Evolutionary conservation across 2,329 filamentous ascomycete species (phyloP), one percentile per base, ranked within the genome.

Genomic region (Tolypocladium tropicale): DNA sequence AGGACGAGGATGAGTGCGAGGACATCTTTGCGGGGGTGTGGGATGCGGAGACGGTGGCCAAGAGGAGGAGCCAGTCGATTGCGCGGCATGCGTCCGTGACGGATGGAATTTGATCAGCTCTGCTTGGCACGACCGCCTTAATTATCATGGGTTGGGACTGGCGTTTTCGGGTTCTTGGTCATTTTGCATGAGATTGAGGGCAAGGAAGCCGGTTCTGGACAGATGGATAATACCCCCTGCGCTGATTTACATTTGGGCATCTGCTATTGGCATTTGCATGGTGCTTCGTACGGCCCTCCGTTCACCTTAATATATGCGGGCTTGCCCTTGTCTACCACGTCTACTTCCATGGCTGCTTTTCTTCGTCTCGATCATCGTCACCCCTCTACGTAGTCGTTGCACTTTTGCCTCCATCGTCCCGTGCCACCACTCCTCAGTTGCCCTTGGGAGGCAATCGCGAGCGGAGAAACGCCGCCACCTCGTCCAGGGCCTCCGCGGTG

Each of bases 401-500:
- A 3, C 9, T 39, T n/a, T 43, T 28, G 11, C 23, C 16, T 18
- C 7, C 52, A n/a, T 4, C 18, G 2, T 12, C 10, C n/a, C 33
- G 10, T 12, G 18, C 21, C 37, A 11, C 21, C 32, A 4, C 23
- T 23, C 6, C 30, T 54, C 36, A 57, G 37, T 58, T 53, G 14
- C 53, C 57, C 53, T 63, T 59, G 0, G 73, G 65, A 6, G 79
- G 77, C 54, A 84, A 70, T 49, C 71, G 71, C 56, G 72, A 67
- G 36, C 63, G 68, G 53, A 85, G 60, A 59, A 82, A 85, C 1
- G 64, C 68, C 72, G 94, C 90, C 21, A 96, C 76, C 63, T 95
- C 88, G 59, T 94, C 82, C 55, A 96, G 83, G 74, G 96, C 93
- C 59, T 87, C 76, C 6, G 84, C 78, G 62, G 85, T 85, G 2